Conservation (phyloP, 164 flowering plant genomes). For the Annona cherimola region DNA sequence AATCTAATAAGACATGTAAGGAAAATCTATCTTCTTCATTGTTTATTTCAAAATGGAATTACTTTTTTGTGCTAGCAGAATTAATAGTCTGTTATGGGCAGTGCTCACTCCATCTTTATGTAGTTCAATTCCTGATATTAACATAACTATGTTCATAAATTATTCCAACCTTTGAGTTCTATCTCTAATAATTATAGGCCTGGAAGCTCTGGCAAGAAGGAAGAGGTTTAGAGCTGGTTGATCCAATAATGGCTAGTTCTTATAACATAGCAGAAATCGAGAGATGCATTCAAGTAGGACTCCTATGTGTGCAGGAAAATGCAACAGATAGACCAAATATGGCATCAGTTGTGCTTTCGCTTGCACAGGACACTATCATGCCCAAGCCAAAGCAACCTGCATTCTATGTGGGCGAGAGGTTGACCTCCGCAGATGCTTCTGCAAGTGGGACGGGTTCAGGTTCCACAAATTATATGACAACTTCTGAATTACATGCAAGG, state of each 20-base stretch:
- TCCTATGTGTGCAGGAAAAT: constrained; percentile 14
- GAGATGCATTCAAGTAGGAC: constrained; percentile 14
- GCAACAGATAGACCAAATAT: constrained; percentile 14
- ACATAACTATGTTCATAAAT: neutral
- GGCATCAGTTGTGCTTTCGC: constrained; percentile 4
- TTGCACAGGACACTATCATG: constrained; percentile 21
- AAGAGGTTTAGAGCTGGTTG: constrained; percentile 5
- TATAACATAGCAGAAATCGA: neutral
- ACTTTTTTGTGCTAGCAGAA: no score
- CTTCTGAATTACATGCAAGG: no score
- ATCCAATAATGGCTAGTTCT: neutral
- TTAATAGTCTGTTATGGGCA: neutral
- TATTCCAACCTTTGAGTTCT: neutral
- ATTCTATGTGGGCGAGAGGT: neutral
- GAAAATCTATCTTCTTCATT: neutral
- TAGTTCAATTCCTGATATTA: no score
- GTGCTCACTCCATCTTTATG: neutral
- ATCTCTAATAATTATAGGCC: neutral
- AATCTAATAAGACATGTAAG: neutral
- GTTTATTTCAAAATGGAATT: constrained; percentile 35
- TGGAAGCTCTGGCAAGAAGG: constrained; percentile 14
- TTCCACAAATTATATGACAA: no score
- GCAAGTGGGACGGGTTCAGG: no score
- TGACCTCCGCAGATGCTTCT: no score
- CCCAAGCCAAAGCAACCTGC: constrained; percentile 16